A percentile compares a stretch with the other conserved stretches of the same genome.
phyloP scores from a whole-genome alignment of 495 filamentous ascomycete genomes.

The Penicillium atrosanguineum region DNA sequence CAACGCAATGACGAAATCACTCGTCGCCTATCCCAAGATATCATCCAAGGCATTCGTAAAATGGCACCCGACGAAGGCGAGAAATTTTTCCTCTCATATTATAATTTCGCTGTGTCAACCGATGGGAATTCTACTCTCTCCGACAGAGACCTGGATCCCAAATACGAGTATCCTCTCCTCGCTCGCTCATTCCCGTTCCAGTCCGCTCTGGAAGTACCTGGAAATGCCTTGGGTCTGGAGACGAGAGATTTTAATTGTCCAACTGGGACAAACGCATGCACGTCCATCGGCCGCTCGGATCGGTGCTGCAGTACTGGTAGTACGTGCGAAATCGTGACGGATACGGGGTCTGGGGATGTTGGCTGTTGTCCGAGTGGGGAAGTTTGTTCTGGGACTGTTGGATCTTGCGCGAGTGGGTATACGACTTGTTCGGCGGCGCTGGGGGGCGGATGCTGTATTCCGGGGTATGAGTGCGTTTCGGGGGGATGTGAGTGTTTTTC shows the following conservation, averaged over 20 bases:
- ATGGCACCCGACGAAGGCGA: constrained; percentile 81
- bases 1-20: constrained; percentile 28
- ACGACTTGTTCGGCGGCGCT: constrained; percentile 62
- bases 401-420: constrained; percentile 61
- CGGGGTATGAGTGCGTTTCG: constrained; percentile 73
- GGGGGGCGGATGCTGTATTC: constrained; percentile 87
- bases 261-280: constrained; percentile 62
- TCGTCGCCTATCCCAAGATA: constrained; percentile 10
- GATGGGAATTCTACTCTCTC: background rate
- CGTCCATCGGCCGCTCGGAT: constrained; percentile 65
- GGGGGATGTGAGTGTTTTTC: constrained; percentile 67
- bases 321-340: constrained; percentile 67
- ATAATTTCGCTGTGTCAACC: constrained; percentile 46
- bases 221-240: background rate
- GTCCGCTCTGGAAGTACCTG: constrained; percentile 34
- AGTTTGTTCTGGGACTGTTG: constrained; percentile 64
- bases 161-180: constrained; percentile 1
- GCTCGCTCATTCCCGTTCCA: constrained; percentile 32
- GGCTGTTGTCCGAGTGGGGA: constrained; percentile 80
- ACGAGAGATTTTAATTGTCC: constrained; percentile 71
- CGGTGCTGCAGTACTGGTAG: constrained; percentile 71
- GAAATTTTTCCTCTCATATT: constrained; percentile 73
- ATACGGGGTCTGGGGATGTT: constrained; percentile 71
- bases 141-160: background rate
- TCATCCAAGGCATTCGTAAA: constrained; percentile 55